Evolutionary conservation across 2,329 filamentous ascomycete species (phyloP).

Genomic region (Ceratocystis huliohia): DNA sequence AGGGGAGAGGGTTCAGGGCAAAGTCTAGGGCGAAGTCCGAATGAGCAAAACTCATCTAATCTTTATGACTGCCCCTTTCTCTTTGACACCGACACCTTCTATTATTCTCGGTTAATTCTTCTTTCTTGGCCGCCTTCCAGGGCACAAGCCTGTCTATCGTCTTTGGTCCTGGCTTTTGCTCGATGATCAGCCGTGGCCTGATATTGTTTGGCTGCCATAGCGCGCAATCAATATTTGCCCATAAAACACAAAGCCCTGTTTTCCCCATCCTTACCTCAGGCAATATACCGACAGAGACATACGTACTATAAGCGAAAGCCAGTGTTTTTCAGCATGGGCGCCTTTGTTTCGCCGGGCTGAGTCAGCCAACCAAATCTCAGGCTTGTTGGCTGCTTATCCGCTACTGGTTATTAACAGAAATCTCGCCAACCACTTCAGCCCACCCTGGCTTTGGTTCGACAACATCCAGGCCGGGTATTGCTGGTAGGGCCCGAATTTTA

Average conservation of each 20-base stretch:
- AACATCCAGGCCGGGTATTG: not conserved
- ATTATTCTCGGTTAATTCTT: constrained; percentile 13
- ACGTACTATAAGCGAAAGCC: constrained; percentile 3
- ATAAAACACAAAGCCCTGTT: constrained; percentile 1
- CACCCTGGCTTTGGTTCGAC: not conserved
- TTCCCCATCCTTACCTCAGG: not conserved
- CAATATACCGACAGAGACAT: not conserved
- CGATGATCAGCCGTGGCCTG: not conserved
- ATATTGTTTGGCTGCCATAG: not conserved
- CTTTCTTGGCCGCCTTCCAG: not conserved
- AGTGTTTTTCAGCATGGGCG: not conserved
- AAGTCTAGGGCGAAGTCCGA: not conserved
- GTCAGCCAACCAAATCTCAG: not conserved
- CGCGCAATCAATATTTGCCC: not conserved
- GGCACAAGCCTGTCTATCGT: not conserved
- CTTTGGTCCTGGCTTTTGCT: not conserved
- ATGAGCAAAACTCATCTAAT: not conserved
- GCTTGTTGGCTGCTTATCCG: not conserved
- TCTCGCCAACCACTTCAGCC: not conserved
- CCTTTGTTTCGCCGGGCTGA: not conserved
- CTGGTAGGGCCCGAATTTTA: not conserved
- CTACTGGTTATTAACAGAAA: not conserved
- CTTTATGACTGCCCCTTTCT: constrained; percentile 1
- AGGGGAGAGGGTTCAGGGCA: too few species aligned
- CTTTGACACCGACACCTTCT: constrained; percentile 3